These are phyloP conservation scores for barrel medic (Medicago truncatula) DNA, from an alignment of 306 rosid species.

Conservation along the genomic window MtrunA17r5.0-ANR NC_053044.1:43312001-43312500, in stretches of 20 bases:
- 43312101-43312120: slow-evolving; percentile 72
- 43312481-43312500: slow-evolving; percentile 93
- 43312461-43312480: slow-evolving; percentile 74
- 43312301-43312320: not conserved
- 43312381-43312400: not conserved
- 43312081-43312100: slow-evolving; percentile 83
- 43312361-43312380: not conserved
- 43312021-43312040: slow-evolving; percentile 63
- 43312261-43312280: not conserved
- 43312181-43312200: slow-evolving; percentile 30
- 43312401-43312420: too few species aligned
- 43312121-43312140: slow-evolving; percentile 69
- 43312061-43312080: slow-evolving; percentile 82
- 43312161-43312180: slow-evolving; percentile 76
- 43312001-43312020: slow-evolving; percentile 80
- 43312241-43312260: not conserved
- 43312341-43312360: not conserved
- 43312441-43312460: not conserved
- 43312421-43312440: not conserved
- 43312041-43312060: slow-evolving; percentile 81
- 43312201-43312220: not conserved
- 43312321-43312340: not conserved
- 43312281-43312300: not conserved
- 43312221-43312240: not conserved
- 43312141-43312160: slow-evolving; percentile 66